Evolutionary conservation across 2,329 filamentous ascomycete species (phyloP), one percentile per base, ranked within the genome.

Genomic region (Exophiala lecanii-corni): DNA sequence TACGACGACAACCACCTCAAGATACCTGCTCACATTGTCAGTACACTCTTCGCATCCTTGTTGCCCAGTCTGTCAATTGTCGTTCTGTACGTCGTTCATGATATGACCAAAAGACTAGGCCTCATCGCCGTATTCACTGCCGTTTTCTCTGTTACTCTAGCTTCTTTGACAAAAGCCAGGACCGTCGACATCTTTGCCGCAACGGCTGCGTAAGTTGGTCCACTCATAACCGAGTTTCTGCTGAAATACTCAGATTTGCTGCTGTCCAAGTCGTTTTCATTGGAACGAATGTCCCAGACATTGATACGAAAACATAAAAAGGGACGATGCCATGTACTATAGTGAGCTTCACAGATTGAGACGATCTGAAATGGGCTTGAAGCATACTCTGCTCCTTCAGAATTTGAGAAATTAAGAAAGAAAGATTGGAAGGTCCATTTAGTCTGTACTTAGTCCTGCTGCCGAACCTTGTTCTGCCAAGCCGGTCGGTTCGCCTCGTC

Each of bases 211-310:
- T 50, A 15, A 33, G 47, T 47, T n/a, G n/a, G 7, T 15, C 13
- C 16, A 19, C 26, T 18, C 16, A 10, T 28, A 9, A 13, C 13
- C 5, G n/a, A 12, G 12, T 39, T 33, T 34, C 6, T 39, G 9
- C 15, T 19, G 13, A 17, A n/a, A n/a, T n/a, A n/a, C 12, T 9
- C 16, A 49, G 46, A 5, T 49, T 45, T 38, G 42, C 46, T 16
- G 42, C 42, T n/a, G 46, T 49, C 21, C 16, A 42, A 19, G 46
- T 49, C 4, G 42, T 49, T 2, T 49, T 49, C 32, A 36, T 49
- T 37, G 30, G 30, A 13, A 32, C 30, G 5, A 32, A 32, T 32
- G 30, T n/a, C n/a, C n/a, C n/a, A n/a, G n/a, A n/a, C n/a, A 12
- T 17, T 35, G 9, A 12, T 3, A 28, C 20, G 32, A 41, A 17